Evolutionary conservation across 2,329 filamentous ascomycete species (phyloP), one percentile per base, ranked within the genome.

Genomic region (Aureobasidium sp.): DNA sequence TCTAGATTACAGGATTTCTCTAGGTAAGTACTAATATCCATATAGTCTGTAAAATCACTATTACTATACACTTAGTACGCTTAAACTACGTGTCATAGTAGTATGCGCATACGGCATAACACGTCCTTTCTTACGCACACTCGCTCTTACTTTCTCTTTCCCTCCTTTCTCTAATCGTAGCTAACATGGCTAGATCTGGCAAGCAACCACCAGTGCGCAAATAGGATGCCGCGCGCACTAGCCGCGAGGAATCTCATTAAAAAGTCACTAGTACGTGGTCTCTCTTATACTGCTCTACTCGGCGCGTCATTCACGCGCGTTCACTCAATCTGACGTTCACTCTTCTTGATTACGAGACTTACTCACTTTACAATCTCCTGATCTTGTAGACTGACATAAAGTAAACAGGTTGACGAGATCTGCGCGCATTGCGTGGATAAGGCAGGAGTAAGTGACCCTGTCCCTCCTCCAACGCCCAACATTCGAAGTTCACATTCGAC

Each of bases 341-440:
- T 30, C 4, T 32, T 21, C 21, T 21, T 21, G 21, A 21, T 21
- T 21, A 21, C 21, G 21, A 21, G 21, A 15, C 29, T n/a, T 32
- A 3, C 16, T 25, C 25, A 21, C 15, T 34, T 9, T 29, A 9
- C 11, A 21, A 13, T 8, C 10, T 30, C 25, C 8, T 16, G 8
- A 54, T 16, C 3, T 41, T 8, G 10, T 30, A 6, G 1, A 36
- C 34, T 57, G 15, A 44, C 16, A 34, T 13, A 36, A 45, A 16
- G 5, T 16, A 13, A n/a, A 42, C 29, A 71, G 61, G 64, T 72
- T 15, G 62, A 65, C 13, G 64, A 67, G 37, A 64, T 73, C 0
- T 47, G 72, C 1, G 69, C 66, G 30, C 70, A 72, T 53, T 63
- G 71, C 4, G 55, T 66, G 16, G 44, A 63, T 7, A 58, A 65